Conservation (phyloP, 768 basidiomycete species). For the Mycena belliarum region DNA sequence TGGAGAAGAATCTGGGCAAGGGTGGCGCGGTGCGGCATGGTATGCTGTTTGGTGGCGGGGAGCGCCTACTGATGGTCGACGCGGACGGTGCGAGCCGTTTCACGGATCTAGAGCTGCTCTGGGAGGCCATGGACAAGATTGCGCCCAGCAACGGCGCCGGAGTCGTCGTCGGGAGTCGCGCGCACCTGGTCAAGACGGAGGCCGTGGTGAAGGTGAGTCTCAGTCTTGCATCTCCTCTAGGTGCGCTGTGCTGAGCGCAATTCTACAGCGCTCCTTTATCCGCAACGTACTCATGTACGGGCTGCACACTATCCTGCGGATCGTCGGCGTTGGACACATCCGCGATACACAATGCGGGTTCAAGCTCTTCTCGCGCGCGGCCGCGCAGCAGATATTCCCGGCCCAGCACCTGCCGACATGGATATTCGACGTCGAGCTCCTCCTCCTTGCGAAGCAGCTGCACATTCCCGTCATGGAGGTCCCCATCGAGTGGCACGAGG, state of each 20-base stretch:
- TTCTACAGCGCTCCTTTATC: conserved; percentile 72
- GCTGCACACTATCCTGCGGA: conserved; percentile 83
- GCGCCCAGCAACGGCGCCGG: conserved; percentile 50
- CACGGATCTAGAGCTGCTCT: conserved; percentile 77
- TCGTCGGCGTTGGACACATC: conserved; percentile 88
- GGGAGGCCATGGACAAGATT: conserved; percentile 70
- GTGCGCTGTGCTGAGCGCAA: background rate
- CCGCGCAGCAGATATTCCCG: conserved; percentile 84
- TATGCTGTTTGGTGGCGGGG: conserved; percentile 79
- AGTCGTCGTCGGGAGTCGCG: conserved; percentile 84
- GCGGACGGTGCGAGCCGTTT: conserved; percentile 94
- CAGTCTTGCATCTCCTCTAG: conserved; percentile 1
- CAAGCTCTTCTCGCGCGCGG: conserved; percentile 87
- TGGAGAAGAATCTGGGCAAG: conserved; percentile 85
- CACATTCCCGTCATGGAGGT: conserved; percentile 83
- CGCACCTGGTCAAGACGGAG: conserved; percentile 89
- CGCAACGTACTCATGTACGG: conserved; percentile 95
- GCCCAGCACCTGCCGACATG: conserved; percentile 85
- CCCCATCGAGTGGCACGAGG: conserved; percentile 91
- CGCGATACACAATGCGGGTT: conserved; percentile 97
- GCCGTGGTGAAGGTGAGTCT: conserved; percentile 83
- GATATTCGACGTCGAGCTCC: conserved; percentile 96
- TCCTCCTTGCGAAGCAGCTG: conserved; percentile 80
- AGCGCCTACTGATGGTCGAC: conserved; percentile 85
- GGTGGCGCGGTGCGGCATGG: conserved; percentile 94